Conservation (phyloP, 495 filamentous ascomycete species). For the Pyrenula massariospora region DNA sequence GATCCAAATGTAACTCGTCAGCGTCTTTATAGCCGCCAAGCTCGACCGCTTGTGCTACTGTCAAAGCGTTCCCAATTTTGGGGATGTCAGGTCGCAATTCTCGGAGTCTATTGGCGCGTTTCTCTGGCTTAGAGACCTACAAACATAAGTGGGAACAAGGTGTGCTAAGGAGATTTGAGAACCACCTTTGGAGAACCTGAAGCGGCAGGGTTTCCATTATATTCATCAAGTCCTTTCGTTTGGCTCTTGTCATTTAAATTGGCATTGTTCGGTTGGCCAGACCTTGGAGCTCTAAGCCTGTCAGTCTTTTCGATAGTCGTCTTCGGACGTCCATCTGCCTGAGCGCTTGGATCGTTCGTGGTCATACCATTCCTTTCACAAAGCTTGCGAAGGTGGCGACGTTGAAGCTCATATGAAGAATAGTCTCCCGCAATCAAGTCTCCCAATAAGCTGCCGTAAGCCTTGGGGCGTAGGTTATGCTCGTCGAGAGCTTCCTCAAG, state of each 20-base stretch:
- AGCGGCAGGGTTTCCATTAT: conserved; percentile 2
- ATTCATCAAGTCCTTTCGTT: not conserved
- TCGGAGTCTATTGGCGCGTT: conserved; percentile 18
- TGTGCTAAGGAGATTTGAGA: conserved; percentile 11
- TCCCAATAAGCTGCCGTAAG: conserved; percentile 47
- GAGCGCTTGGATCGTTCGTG: conserved; percentile 1
- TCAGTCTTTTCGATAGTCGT: too few relatives aligned
- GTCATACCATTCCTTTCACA: conserved; percentile 21
- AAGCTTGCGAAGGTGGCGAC: conserved; percentile 35
- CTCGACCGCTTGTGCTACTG: conserved; percentile 14
- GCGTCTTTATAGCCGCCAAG: conserved; percentile 19
- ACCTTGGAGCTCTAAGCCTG: too few relatives aligned
- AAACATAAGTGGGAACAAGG: conserved; percentile 13
- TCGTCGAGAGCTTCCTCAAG: conserved; percentile 47
- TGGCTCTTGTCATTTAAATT: not conserved
- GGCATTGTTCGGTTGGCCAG: too few relatives aligned
- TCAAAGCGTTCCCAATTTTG: conserved; percentile 13
- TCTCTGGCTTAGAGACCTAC: conserved; percentile 1
- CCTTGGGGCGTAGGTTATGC: conserved; percentile 10
- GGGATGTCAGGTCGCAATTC: conserved; percentile 17
- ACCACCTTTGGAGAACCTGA: conserved; percentile 2
- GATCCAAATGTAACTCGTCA: conserved; percentile 19
- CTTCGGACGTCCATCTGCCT: too few relatives aligned
- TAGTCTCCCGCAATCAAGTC: conserved; percentile 64
- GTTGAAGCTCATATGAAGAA: conserved; percentile 51